Conservation (phyloP, 345 rosid species). For the Ceriops tagal region DNA sequence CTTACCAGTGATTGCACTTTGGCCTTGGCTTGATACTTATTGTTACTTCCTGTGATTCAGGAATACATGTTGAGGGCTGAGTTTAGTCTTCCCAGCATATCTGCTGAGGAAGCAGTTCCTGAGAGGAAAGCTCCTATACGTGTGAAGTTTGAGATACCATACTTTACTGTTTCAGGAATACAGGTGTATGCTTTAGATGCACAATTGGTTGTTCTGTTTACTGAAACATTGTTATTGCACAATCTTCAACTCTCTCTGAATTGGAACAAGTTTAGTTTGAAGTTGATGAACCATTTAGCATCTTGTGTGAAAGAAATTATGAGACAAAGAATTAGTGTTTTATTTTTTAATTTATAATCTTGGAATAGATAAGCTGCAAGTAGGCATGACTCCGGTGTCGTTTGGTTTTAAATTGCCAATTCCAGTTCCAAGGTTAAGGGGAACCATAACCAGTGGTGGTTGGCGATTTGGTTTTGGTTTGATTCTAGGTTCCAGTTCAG, state of each 20-base stretch:
- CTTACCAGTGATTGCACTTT: background rate
- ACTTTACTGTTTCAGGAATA: constrained; percentile 82
- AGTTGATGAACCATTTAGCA: too few species aligned
- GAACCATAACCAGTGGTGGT: too few species aligned
- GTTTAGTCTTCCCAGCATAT: constrained; percentile 70
- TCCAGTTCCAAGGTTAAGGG: too few species aligned
- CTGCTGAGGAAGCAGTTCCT: constrained; percentile 64
- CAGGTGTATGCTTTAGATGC: constrained; percentile 53
- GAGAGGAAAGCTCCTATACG: constrained; percentile 80
- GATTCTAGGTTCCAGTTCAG: too few species aligned
- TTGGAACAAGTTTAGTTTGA: too few species aligned
- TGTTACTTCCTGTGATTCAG: constrained; percentile 31
- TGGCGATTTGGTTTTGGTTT: too few species aligned
- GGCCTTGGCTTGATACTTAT: background rate
- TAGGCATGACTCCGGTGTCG: too few species aligned
- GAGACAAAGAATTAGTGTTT: too few species aligned
- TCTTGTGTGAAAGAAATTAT: too few species aligned
- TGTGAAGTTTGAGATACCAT: constrained; percentile 80
- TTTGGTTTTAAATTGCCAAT: too few species aligned
- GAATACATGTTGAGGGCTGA: constrained; percentile 89
- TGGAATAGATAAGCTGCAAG: too few species aligned
- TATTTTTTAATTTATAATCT: too few species aligned
- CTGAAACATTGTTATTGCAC: background rate
- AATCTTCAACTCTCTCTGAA: background rate
- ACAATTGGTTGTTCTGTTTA: background rate